Percentiles rank a stretch among this genome's conserved stretches.
phyloP scores from a whole-genome alignment of 768 basidiomycete genomes.

The Trametes coccinea region DNA sequence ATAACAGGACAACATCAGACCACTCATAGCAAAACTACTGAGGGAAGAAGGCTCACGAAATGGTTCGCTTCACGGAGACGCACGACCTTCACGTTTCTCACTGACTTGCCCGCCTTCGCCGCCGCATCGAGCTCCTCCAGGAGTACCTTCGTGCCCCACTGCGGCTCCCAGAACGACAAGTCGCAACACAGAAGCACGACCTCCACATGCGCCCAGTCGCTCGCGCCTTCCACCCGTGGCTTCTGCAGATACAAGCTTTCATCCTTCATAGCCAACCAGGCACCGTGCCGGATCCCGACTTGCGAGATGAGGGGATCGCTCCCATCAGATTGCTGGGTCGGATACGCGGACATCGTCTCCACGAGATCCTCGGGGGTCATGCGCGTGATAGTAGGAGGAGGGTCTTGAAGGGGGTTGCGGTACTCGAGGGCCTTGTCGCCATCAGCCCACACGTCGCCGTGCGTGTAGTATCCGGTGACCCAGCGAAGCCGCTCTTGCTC shows the following conservation, averaged over 20 bases:
- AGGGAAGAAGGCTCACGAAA: slow-evolving; percentile 5
- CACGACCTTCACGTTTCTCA: slow-evolving; percentile 4
- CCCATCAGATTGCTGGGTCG: background rate
- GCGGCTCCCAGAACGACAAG: slow-evolving; percentile 10
- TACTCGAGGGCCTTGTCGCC: background rate
- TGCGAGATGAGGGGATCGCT: slow-evolving; percentile 4
- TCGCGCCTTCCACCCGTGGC: background rate
- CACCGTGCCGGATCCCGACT: background rate
- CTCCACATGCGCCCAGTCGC: background rate
- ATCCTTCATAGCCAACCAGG: background rate
- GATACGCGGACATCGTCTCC: background rate
- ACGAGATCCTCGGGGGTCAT: slow-evolving; percentile 7
- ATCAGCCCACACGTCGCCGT: slow-evolving; percentile 4
- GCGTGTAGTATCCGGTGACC: slow-evolving; percentile 15
- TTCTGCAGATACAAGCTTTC: background rate
- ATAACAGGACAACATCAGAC: background rate
- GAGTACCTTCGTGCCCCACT: slow-evolving; percentile 3
- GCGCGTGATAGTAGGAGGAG: slow-evolving; percentile 1
- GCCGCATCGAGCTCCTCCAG: slow-evolving; percentile 8
- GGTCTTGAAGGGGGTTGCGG: background rate
- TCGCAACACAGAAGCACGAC: slow-evolving; percentile 5
- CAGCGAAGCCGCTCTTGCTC: slow-evolving; percentile 9
- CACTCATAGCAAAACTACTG: background rate
- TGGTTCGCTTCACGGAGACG: slow-evolving; percentile 11
- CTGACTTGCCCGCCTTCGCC: background rate